Evolutionary conservation across 1,284 basidiomycete genomes (phyloP), one percentile per base, ranked within the genome.

Genomic region (Porodaedalea pini): DNA sequence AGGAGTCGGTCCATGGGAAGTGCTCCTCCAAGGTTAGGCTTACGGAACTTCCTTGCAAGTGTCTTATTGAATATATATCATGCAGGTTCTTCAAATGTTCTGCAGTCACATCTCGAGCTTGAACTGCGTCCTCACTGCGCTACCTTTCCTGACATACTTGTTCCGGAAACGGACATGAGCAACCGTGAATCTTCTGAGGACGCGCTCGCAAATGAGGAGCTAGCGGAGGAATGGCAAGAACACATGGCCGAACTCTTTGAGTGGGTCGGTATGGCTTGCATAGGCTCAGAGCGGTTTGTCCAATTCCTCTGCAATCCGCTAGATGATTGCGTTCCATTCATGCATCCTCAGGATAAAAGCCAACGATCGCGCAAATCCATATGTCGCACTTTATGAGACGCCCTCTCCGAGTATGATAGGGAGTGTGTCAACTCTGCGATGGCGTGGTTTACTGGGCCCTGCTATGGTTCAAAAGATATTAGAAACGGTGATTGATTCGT

Each of bases 201-300:
- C 17, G 36, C 4, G 11, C 11, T 10, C 4, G 45, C 60, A 6
- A 48, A 60, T 15, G 54, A 47, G 4, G 78, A 79, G 8, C 64
- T 59, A 7, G 27, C 63, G n/a, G 76, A 79, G 49, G 81, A 83
- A 52, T 81, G 80, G 76, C 68, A 77, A 15, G 71, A 74, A 11
- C 70, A 72, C 2, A 69, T 80, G 39, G 66, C 68, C 2, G 68
- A 65, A 1, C 68, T 87, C 13, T 83, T 85, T 55, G 87, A 88
- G 66, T 89, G 86, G 86, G 73, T 82, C 13, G 87, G 85, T 2
- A 78, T 89, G 78, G 83, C 81, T 0, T 71, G 67, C 56, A 50
- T 80, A 1, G 75, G 71, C 13, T 71, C 78, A 1, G 75, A 75
- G 54, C 69, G 78, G 78, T 75, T 48, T 8, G 54, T 43, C 17